A percentile compares a stretch with the other conserved stretches of the same genome.
Evolutionary conservation across 345 rosid species (phyloP).

Genomic region (Lumnitzera littorea): DNA sequence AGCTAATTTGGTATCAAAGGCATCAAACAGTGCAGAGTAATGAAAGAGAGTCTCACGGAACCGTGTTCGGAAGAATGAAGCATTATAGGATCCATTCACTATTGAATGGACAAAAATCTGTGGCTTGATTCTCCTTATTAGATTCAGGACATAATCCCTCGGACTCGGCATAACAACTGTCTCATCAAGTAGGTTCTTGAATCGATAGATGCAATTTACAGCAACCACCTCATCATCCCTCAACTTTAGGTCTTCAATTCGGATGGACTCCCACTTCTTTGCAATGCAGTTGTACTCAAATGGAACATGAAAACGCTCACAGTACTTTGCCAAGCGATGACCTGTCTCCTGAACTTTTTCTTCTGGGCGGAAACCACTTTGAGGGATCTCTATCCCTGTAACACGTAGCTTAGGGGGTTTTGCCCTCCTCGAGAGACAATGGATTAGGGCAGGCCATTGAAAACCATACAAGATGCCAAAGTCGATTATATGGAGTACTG

Average conservation of each 20-base stretch:
- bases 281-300: conserved; percentile 36
- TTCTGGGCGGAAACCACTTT: conserved; percentile 34
- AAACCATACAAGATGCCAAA: conserved; percentile 41
- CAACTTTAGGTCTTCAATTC: conserved; percentile 24
- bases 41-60: conserved; percentile 39
- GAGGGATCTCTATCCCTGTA: conserved; percentile 45
- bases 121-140: conserved; percentile 28
- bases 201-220: conserved; percentile 28
- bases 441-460: conserved; percentile 42
- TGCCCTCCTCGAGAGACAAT: conserved; percentile 18
- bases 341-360: conserved; percentile 38
- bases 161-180: conserved; percentile 28
- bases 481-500: conserved; percentile 33
- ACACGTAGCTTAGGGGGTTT: conserved; percentile 41
- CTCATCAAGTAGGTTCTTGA: conserved; percentile 36
- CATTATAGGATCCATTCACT: conserved; percentile 29
- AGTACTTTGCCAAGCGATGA: conserved; percentile 32
- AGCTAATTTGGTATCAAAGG: conserved; percentile 22
- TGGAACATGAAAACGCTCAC: conserved; percentile 31
- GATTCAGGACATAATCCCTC: conserved; percentile 22
- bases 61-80: conserved; percentile 33
- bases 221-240: conserved; percentile 29
- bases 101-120: conserved; percentile 20
- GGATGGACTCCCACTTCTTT: conserved; percentile 35
- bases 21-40: conserved; percentile 32